phyloP scores from a whole-genome alignment of 352 stramenopile species.

The Globisporangium paddicum region DNA sequence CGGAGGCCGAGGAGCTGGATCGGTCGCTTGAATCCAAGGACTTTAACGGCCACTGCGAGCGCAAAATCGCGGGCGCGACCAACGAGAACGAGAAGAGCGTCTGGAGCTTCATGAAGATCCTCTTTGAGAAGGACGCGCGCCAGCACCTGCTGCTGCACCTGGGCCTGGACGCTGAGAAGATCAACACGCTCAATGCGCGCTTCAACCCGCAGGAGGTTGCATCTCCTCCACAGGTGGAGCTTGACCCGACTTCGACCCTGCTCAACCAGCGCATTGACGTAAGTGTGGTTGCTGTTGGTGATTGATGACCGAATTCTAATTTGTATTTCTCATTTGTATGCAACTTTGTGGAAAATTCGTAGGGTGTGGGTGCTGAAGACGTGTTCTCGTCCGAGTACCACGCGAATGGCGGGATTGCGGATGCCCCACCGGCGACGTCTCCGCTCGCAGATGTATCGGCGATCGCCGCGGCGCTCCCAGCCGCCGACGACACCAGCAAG shows the following conservation, averaged over 20 bases:
- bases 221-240: slow-evolving; percentile 10
- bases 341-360: slow-evolving; percentile 22
- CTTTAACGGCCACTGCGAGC: slow-evolving; percentile 91
- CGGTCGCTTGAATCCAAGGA: slow-evolving; percentile 85
- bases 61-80: slow-evolving; percentile 68
- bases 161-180: slow-evolving; percentile 92
- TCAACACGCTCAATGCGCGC: slow-evolving; percentile 82
- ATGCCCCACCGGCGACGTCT: slow-evolving; percentile 23
- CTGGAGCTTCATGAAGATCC: slow-evolving; percentile 92
- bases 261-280: slow-evolving; percentile 76
- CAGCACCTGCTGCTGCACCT: slow-evolving; percentile 94
- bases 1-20: slow-evolving; percentile 89
- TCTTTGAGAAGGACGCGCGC: slow-evolving; percentile 94
- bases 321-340: neutral
- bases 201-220: slow-evolving; percentile 52
- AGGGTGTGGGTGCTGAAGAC: slow-evolving; percentile 61
- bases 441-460: slow-evolving; percentile 46
- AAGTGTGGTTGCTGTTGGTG: slow-evolving; percentile 22
- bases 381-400: slow-evolving; percentile 73
- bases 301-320: neutral
- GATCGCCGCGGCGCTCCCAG: slow-evolving; percentile 38
- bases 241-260: slow-evolving; percentile 42
- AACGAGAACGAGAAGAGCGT: slow-evolving; percentile 70
- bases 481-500: slow-evolving; percentile 67
- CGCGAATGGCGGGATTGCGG: slow-evolving; percentile 25